phyloP scores from a whole-genome alignment of 1,284 basidiomycete species.

The Xanthoconium separans region DNA sequence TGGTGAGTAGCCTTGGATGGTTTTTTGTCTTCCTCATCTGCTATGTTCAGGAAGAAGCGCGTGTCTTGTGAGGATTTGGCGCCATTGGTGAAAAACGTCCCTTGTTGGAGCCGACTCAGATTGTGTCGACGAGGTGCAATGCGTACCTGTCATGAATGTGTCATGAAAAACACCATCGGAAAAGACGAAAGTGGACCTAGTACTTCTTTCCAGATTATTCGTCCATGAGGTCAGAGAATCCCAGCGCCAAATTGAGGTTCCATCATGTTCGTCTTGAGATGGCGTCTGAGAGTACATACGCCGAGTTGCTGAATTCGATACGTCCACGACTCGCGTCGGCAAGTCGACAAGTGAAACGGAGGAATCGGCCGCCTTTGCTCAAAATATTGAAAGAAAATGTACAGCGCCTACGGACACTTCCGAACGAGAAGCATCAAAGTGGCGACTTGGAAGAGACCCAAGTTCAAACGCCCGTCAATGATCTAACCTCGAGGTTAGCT shows the following conservation, averaged over 20 bases:
- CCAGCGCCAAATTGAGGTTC: slow-evolving; percentile 83
- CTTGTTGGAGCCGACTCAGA: slow-evolving; percentile 73
- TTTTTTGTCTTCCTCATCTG: slow-evolving; percentile 53
- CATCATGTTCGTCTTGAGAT: slow-evolving; percentile 80
- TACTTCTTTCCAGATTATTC: slow-evolving; percentile 61
- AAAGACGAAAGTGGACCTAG: slow-evolving; percentile 28
- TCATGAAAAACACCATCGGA: slow-evolving; percentile 7
- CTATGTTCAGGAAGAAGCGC: slow-evolving; percentile 73
- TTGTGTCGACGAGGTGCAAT: slow-evolving; percentile 87
- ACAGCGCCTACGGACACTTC: too few relatives aligned
- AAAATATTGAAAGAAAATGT: too few relatives aligned
- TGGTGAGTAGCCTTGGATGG: slow-evolving; percentile 55
- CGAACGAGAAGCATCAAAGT: too few relatives aligned
- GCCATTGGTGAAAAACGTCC: slow-evolving; percentile 79
- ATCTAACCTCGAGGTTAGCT: too few relatives aligned
- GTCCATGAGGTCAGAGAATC: slow-evolving; percentile 81
- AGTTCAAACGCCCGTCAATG: too few relatives aligned
- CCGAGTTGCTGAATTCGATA: slow-evolving; percentile 91
- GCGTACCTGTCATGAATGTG: slow-evolving; percentile 62
- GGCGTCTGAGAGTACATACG: slow-evolving; percentile 75
- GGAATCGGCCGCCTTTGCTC: too few relatives aligned
- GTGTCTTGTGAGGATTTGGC: slow-evolving; percentile 77
- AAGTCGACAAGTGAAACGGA: too few relatives aligned
- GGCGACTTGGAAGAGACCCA: too few relatives aligned
- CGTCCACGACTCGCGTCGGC: too few relatives aligned